phyloP scores from a whole-genome alignment of 805 yeast genomes.

The Nakazawaea holstii region DNA sequence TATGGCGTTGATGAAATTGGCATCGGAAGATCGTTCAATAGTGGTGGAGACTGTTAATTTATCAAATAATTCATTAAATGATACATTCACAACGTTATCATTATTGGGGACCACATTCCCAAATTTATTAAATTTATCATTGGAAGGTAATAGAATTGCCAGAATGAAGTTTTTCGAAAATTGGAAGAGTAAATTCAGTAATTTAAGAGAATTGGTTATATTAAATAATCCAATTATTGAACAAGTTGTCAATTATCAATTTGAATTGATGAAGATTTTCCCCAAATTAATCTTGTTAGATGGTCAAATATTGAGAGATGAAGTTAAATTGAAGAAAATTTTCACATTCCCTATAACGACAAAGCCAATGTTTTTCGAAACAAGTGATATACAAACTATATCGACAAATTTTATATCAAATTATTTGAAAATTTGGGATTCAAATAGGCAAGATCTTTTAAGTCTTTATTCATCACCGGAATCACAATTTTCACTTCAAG shows the following conservation, averaged over 20 bases:
- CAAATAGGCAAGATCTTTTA: conserved; percentile 62
- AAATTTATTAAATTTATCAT: conserved; percentile 65
- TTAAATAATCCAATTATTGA: conserved; percentile 69
- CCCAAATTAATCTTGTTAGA: conserved; percentile 80
- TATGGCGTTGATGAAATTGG: conserved; percentile 83
- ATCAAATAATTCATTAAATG: conserved; percentile 59
- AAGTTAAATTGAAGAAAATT: conserved; percentile 45
- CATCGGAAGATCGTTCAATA: conserved; percentile 36
- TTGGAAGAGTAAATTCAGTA: conserved; percentile 72
- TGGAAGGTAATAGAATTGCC: conserved; percentile 68
- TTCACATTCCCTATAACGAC: conserved; percentile 49
- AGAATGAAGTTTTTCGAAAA: conserved; percentile 57
- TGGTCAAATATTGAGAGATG: conserved; percentile 75
- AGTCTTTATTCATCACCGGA: conserved; percentile 66
- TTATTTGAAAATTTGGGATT: conserved; percentile 78
- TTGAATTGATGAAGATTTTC: conserved; percentile 64
- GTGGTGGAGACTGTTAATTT: conserved; percentile 70
- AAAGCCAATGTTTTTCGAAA: conserved; percentile 77
- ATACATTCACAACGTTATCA: conserved; percentile 49
- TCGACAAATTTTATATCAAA: conserved; percentile 77
- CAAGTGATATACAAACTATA: conserved; percentile 57
- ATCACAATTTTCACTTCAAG: conserved; percentile 79
- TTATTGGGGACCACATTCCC: conserved; percentile 76
- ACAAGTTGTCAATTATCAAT: conserved; percentile 37
- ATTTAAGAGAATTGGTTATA: conserved; percentile 72